Evolutionary conservation across 75 land plant genomes (phyloP), one percentile per base, ranked within the genome.

Genomic region (Gnetum montanum): DNA sequence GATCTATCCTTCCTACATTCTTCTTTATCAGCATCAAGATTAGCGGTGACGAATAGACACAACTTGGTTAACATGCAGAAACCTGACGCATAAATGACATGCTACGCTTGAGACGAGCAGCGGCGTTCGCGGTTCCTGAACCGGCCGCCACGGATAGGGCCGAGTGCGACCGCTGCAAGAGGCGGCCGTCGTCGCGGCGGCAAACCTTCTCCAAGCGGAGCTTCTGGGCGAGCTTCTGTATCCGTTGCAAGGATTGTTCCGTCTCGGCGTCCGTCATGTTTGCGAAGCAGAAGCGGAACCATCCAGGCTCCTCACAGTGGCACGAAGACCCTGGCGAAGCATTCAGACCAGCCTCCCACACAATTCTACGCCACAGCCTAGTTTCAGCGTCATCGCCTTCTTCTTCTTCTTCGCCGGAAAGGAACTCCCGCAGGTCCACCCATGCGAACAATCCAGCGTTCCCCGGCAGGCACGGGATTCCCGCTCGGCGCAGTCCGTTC

Each of bases 371-470:
- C 89, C 93, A 88, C 31, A 88, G 70, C 62, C 67, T 58, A 63
- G 64, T 73, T 49, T 87, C 92, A 1, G 57, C 83, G 49, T 84
- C 82, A 8, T 72, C 50, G 6, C 65, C 68, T 13, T 37, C 30
- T 54, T 84, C 82, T 12, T 72, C 50, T 4, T 67, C 68, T 13
- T 37, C 30, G 4, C 57, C 40, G 31, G 20, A 61, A 45, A 87
- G 45, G 13, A 79, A 49, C 23, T 71, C 66, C 33, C 77, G 62
- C 70, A 88, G 71, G 54, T 84, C 77, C 23, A 84, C 76, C 89
- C 89, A 88, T 37, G 84, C 74, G 55, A 80, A 88, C 43, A 88
- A 45, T 1, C 93, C 93, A 2, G 82, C 81, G 51, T 69, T 78
- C 60, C 88, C 63, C 46, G 67, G 54, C 43, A 75, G 35, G 56